Evolutionary conservation across 257 asterid genomes (phyloP).

Genomic region (Solanum pimpinellifolium): DNA sequence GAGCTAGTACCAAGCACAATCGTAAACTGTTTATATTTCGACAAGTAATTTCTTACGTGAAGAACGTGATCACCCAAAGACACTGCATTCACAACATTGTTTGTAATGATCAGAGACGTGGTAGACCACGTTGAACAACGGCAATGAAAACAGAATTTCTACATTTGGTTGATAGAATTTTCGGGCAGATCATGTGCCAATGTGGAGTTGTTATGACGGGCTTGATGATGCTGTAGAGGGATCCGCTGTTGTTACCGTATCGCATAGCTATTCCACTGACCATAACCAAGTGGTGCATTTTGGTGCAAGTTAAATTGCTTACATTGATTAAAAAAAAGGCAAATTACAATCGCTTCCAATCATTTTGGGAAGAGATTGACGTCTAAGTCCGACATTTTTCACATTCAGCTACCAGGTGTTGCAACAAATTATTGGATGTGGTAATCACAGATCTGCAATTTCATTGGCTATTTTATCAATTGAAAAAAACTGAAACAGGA

Average conservation of each 20-base stretch:
- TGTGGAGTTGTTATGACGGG: conserved; percentile 49
- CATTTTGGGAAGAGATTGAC: conserved; percentile 74
- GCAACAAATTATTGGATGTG: not conserved
- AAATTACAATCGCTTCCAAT: conserved; percentile 66
- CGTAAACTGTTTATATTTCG: too few relatives aligned
- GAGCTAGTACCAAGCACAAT: not conserved
- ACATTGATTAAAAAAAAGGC: conserved; percentile 44
- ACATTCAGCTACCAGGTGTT: not conserved
- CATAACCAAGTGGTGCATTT: conserved; percentile 75
- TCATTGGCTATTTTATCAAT: not conserved
- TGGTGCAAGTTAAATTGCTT: conserved; percentile 46
- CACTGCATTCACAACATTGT: conserved; percentile 33
- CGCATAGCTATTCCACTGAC: conserved; percentile 70
- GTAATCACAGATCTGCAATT: not conserved
- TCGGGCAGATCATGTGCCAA: conserved; percentile 82
- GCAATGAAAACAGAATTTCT: conserved; percentile 77
- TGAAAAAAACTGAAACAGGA: not conserved
- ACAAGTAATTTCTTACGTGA: conserved; percentile 34
- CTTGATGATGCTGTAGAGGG: conserved; percentile 50
- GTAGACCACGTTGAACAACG: conserved; percentile 46
- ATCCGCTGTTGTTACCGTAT: conserved; percentile 59
- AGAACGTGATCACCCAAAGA: conserved; percentile 59
- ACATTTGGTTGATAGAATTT: conserved; percentile 43
- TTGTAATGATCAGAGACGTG: conserved; percentile 27
- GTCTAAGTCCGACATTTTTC: not conserved